Base-by-base conservation (phyloP, 2,329 filamentous ascomycete genomes). In the Iodosphaeria phyllophila region DNA sequence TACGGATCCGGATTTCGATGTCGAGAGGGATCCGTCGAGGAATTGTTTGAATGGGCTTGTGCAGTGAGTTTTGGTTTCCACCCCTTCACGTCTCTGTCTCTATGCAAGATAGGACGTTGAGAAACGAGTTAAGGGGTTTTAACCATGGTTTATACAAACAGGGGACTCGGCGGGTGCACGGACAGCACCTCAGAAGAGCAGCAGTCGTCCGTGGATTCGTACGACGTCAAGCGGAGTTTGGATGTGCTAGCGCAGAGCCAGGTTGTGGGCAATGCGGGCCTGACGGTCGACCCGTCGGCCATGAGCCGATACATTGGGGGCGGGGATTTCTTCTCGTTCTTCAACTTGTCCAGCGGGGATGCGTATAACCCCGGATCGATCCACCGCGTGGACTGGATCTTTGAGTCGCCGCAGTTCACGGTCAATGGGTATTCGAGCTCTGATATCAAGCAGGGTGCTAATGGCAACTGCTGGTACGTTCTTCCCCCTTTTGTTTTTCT, bases 401-500 rank as follows among this genome's bases (percentile, higher is more conserved):
- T 56, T 20, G 48, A 52, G 22, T 43, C 40, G 7, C 50, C 51
- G 0, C 44, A 48, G 22, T 56, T 55, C 28, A 51, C 44, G 10
- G 33, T 51, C n/a, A 44, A 47, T 15, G 48, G 49, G 9, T 56
- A 43, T 31, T 47, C 50, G 8, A 42, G 45, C 20, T 48, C 51
- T 1, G 52, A 56, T 18, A 49, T 56, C 31, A 51, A 50, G 33
- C 53, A 57, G 28, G 52, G 52, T 12, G 32, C 31, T 7, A 61
- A 63, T 32, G 74, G 74, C 2, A 71, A 80, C 41, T 80, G 74
- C 46, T 80, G 74, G 73, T n/a, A n/a, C n/a, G n/a, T n/a, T n/a
- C n/a, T n/a, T n/a, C n/a, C n/a, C n/a, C n/a, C n/a, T n/a, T n/a
- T n/a, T n/a, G n/a, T n/a, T n/a, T n/a, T n/a, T n/a, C n/a, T n/a